Evolutionary conservation across 2,329 filamentous ascomycete species (phyloP).

Genomic region (Trichoderma sp.): DNA sequence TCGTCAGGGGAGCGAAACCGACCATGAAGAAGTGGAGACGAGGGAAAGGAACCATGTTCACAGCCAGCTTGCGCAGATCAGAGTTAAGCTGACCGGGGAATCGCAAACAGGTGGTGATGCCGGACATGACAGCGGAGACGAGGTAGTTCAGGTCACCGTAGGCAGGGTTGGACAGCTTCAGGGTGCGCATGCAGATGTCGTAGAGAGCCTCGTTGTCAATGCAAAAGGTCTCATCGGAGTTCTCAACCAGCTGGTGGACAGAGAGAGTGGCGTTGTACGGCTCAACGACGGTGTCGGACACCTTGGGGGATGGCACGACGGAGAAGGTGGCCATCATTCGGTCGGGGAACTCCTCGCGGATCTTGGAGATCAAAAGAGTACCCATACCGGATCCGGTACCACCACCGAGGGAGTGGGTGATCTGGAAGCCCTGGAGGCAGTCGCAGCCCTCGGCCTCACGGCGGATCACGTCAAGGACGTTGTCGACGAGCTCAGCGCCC

Average conservation of each 20-base stretch:
- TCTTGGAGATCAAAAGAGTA: constrained; percentile 99
- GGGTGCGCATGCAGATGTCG: constrained; percentile 99
- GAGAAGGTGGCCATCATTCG: constrained; percentile 99
- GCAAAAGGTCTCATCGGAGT: constrained; percentile 99
- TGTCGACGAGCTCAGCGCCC: constrained; percentile 97
- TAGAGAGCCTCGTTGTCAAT: constrained; percentile 99
- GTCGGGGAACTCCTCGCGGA: constrained; percentile 99
- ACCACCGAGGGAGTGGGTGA: constrained; percentile 99
- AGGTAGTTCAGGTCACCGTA: constrained; percentile 99
- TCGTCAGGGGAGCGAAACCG: constrained; percentile 97
- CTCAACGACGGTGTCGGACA: constrained; percentile 99
- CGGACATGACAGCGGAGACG: constrained; percentile 99
- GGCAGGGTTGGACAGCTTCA: constrained; percentile 97
- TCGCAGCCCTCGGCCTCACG: constrained; percentile 98
- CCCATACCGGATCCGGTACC: constrained; percentile 99
- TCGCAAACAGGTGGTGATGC: constrained; percentile 96
- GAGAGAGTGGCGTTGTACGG: constrained; percentile 99
- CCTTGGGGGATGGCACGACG: constrained; percentile 97
- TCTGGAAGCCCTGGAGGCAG: constrained; percentile 99
- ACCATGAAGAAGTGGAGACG: constrained; percentile 99
- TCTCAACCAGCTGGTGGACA: constrained; percentile 98
- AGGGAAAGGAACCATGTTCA: constrained; percentile 99
- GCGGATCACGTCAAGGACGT: constrained; percentile 96
- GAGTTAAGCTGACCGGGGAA: constrained; percentile 99
- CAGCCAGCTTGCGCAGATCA: constrained; percentile 97